Evolutionary conservation across 495 filamentous ascomycete species (phyloP).

Genomic region (Penicillium diatomitis): DNA sequence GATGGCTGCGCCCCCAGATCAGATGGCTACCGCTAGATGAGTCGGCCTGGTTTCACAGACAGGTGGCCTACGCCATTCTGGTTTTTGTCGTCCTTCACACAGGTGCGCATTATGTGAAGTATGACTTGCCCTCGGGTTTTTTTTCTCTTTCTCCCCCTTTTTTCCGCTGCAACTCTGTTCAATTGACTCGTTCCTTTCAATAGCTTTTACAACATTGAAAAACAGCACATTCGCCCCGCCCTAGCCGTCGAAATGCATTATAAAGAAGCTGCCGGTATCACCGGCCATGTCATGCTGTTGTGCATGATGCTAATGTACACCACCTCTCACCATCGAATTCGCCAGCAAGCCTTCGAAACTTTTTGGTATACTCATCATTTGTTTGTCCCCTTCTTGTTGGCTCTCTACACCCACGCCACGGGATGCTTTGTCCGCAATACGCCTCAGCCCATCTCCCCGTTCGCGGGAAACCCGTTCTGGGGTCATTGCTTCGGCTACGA

Average conservation of each 20-base stretch:
- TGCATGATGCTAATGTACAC: conserved; percentile 99
- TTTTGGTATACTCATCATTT: conserved; percentile 99
- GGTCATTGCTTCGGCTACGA: conserved; percentile 90
- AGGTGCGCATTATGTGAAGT: conserved; percentile 90
- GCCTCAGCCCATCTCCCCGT: conserved; percentile 62
- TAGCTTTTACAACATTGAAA: conserved; percentile 94
- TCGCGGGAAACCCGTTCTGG: conserved; percentile 77
- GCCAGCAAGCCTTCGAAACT: conserved; percentile 93
- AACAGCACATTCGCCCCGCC: conserved; percentile 67
- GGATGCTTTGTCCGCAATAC: conserved; percentile 91
- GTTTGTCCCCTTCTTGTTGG: conserved; percentile 91
- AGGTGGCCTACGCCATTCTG: conserved; percentile 83
- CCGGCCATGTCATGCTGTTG: conserved; percentile 93
- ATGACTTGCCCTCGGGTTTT: conserved; percentile 25
- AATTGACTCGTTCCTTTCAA: conserved; percentile 8
- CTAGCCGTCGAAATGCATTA: conserved; percentile 93
- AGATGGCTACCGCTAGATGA: conserved; percentile 87
- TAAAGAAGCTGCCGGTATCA: conserved; percentile 78
- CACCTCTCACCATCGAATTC: conserved; percentile 84
- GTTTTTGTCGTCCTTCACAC: conserved; percentile 75
- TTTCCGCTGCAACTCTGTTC: neutral
- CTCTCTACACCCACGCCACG: conserved; percentile 89
- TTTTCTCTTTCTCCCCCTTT: neutral
- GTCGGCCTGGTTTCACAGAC: conserved; percentile 92
- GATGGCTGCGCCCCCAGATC: conserved; percentile 77